Percentiles rank a stretch among this genome's conserved stretches.
phyloP scores from a whole-genome alignment of 768 basidiomycete species.

The Pleurotus sapidus region DNA sequence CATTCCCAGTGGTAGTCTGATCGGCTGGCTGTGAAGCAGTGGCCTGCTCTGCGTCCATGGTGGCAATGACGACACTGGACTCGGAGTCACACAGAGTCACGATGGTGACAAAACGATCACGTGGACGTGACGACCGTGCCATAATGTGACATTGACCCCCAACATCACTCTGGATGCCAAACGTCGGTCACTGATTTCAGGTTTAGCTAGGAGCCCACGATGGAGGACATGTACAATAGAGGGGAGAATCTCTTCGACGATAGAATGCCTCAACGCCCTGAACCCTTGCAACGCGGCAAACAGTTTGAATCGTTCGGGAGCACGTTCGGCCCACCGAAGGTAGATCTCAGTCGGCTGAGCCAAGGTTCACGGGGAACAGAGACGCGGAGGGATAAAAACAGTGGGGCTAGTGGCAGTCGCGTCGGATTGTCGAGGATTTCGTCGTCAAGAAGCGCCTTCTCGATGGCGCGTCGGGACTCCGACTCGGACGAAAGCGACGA shows the following conservation, averaged over 20 bases:
- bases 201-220: constrained; percentile 1
- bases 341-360: not conserved
- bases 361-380: not conserved
- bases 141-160: not conserved
- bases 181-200: not conserved
- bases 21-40: no score
- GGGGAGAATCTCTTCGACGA: not conserved
- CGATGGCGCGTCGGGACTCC: not conserved
- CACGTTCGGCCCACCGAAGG: not conserved
- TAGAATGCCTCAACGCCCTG: not conserved
- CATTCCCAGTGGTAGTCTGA: no score
- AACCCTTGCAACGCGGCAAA: not conserved
- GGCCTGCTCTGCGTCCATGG: no score
- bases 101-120: no score
- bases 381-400: not conserved
- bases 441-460: not conserved
- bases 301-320: constrained; percentile 3
- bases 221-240: constrained; percentile 3
- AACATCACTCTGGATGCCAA: not conserved
- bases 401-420: not conserved
- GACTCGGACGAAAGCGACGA: not conserved
- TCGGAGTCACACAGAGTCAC: no score
- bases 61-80: no score
- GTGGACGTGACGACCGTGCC: not conserved
- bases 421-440: not conserved